These are phyloP conservation scores for Mycosphaerella sp. DNA, from an alignment of 2,329 filamentous ascomycete species.

Conservation along the genomic window DNA sequence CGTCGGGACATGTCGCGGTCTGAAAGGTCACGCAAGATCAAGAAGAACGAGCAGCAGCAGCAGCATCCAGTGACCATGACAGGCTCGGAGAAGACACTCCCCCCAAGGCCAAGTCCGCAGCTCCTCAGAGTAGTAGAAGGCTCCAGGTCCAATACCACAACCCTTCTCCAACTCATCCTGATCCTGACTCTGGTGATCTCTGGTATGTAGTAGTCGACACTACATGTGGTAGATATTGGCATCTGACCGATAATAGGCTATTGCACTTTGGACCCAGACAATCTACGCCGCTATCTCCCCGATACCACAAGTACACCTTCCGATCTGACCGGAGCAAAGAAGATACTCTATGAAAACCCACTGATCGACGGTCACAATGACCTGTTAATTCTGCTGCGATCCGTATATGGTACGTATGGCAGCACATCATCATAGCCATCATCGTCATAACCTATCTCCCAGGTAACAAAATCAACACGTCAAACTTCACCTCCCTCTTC, in stretches of 20 bases:
- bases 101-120: constrained; percentile 1
- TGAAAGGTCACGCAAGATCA: background rate
- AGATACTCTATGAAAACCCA: constrained; percentile 27
- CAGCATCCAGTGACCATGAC: background rate
- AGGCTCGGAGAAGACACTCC: constrained; percentile 3
- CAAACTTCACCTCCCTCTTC: constrained; percentile 66
- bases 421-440: no score
- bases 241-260: no score
- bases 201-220: no score
- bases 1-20: no score
- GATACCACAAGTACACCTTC: background rate
- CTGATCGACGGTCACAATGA: constrained; percentile 77
- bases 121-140: constrained; percentile 12
- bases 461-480: constrained; percentile 67
- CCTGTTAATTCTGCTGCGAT: constrained; percentile 67
- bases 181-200: constrained; percentile 14
- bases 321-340: constrained; percentile 19
- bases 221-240: no score
- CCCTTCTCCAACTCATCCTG: constrained; percentile 13
- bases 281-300: constrained; percentile 8
- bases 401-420: no score
- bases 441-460: no score
- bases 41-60: background rate
- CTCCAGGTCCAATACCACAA: constrained; percentile 13
- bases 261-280: constrained; percentile 11